Conservation (phyloP, 305 asterid genomes). For the Galium porrigens region DNA sequence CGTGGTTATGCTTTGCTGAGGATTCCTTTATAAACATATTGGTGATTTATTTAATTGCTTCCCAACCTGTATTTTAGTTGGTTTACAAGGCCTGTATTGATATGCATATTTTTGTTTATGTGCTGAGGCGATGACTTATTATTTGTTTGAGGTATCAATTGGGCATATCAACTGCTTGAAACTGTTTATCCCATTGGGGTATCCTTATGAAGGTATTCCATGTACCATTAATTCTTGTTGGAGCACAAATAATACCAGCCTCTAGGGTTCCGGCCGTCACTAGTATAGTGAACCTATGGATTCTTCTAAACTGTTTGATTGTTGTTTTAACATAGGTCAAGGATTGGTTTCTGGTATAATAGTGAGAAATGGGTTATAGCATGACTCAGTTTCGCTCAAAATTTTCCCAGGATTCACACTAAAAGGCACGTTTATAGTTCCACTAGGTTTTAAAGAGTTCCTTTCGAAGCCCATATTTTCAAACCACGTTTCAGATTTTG, state of each 20-base stretch:
- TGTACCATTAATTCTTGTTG: not conserved
- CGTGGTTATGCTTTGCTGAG: not conserved
- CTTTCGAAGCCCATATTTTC: not conserved
- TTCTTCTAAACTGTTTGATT: not conserved
- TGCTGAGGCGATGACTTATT: not conserved
- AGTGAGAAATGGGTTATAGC: not conserved
- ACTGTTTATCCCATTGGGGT: not conserved
- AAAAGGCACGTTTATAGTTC: not conserved
- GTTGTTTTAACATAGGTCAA: not conserved
- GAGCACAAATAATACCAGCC: not conserved
- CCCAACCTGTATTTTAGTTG: not conserved
- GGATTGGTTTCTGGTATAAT: not conserved
- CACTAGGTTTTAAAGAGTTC: not conserved
- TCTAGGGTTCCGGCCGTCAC: not conserved
- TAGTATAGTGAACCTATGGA: not conserved
- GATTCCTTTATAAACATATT: not conserved
- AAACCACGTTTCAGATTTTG: not conserved
- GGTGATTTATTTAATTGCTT: not conserved
- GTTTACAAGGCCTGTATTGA: not conserved
- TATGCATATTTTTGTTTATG: slow-evolving; percentile 2
- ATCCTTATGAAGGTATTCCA: not conserved
- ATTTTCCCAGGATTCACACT: not conserved
- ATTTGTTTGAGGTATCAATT: not conserved
- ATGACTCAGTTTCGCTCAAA: not conserved
- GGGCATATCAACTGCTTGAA: not conserved